These are phyloP conservation scores for Termitomyces sp. DNA, from an alignment of 768 basidiomycete genomes.

Conservation along the genomic window DNA sequence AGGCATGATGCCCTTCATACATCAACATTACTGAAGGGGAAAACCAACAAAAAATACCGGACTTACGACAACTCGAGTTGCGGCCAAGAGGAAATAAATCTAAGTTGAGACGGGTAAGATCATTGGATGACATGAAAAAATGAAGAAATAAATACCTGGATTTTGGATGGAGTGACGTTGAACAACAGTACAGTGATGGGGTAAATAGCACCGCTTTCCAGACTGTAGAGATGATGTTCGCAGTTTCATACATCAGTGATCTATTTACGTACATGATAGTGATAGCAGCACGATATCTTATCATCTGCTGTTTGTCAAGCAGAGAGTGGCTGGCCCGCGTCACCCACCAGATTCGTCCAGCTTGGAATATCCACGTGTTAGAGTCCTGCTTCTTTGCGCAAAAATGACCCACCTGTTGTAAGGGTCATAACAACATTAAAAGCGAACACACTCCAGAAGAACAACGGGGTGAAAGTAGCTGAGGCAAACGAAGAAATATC, in stretches of 20 bases:
- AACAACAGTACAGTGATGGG: neutral
- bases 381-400: neutral
- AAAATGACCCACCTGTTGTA: neutral
- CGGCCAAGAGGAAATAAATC: neutral
- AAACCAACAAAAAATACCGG: neutral
- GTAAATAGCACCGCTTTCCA: neutral
- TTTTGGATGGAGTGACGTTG: neutral
- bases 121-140: neutral
- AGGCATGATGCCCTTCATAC: neutral
- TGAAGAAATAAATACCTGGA: neutral
- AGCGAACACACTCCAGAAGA: neutral
- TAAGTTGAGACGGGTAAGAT: neutral
- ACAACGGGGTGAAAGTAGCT: neutral
- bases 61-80: neutral
- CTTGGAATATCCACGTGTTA: neutral
- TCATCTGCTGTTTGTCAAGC: neutral
- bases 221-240: neutral
- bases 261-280: neutral
- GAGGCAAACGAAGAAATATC: neutral
- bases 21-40: neutral
- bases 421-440: neutral
- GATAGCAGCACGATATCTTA: neutral
- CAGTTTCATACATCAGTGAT: neutral
- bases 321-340: neutral
- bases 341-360: slow-evolving; percentile 2